phyloP scores from a whole-genome alignment of 169 alveolate genomes.

The Plasmodium berghei region DNA sequence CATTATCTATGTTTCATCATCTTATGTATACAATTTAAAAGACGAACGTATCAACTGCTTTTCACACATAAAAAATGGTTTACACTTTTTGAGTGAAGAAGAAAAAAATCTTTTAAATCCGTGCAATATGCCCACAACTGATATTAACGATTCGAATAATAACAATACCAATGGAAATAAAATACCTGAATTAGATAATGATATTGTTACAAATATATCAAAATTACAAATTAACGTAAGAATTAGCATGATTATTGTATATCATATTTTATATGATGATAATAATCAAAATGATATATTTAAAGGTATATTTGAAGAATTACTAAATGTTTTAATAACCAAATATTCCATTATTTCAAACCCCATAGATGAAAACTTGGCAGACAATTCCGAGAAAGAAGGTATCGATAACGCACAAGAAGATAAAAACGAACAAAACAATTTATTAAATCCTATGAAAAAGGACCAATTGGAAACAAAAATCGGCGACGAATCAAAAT shows the following conservation, averaged over 20 bases:
- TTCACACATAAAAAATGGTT: slow-evolving; percentile 70
- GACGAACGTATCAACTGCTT: slow-evolving; percentile 63
- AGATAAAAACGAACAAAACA: slow-evolving; percentile 2
- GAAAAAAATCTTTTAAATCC: slow-evolving; percentile 42
- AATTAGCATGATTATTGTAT: slow-evolving; percentile 63
- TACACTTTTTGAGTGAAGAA: slow-evolving; percentile 33
- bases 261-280: slow-evolving; percentile 52
- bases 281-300: slow-evolving; percentile 64
- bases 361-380: neutral
- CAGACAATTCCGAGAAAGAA: neutral
- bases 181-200: slow-evolving; percentile 1
- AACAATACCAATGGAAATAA: neutral
- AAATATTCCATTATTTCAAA: slow-evolving; percentile 27
- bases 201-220: slow-evolving; percentile 27
- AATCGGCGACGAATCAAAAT: neutral
- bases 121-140: slow-evolving; percentile 15
- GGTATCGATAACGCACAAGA: neutral
- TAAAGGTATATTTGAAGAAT: slow-evolving; percentile 54
- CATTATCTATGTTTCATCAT: slow-evolving; percentile 74
- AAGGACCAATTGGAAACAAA: neutral
- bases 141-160: slow-evolving; percentile 1
- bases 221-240: slow-evolving; percentile 71
- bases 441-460: neutral
- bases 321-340: slow-evolving; percentile 50
- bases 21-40: slow-evolving; percentile 62